Evolutionary conservation across 306 rosid species (phyloP), one percentile per base, ranked within the genome.

Genomic region (Dryas alaskensis): DNA sequence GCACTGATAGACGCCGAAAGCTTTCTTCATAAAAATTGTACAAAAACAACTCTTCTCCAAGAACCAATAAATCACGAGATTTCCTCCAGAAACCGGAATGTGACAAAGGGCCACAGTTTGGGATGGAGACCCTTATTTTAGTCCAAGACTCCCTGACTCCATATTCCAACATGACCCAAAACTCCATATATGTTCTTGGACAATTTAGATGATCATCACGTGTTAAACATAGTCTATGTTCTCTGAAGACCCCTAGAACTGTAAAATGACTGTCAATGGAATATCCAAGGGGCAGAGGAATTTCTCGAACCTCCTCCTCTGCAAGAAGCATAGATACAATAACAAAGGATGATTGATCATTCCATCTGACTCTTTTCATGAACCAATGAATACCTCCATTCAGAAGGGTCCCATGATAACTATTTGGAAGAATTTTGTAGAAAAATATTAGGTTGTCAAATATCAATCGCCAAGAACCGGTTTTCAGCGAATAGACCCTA

Each of bases 121-220:
- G 16, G 31, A 63, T 43, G 50, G 69, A 44, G 39, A 64, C 14
- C 69, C 4, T 64, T 8, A 43, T 43, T 64, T 43, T 17, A 43
- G 69, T 64, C 69, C 69, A 64, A 47, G 69, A 44, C 13, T 64
- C 69, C 16, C 8, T 17, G 9, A 64, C n/a, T 9, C 69, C 69
- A 64, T 64, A 64, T 17, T 63, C 68, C 14, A 42, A 42, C 68
- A 63, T 63, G 6, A 64, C 39, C 39, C 69, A 64, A 64, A 64
- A 64, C 9, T 64, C 51, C n/a, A 0, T 4, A 64, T 43, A 44
- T 64, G 22, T 22, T 22, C 22, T 22, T 22, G 22, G 22, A 22
- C 22, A 22, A 22, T 22, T 22, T 22, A 22, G 22, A 22, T 22
- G 22, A 22, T 22, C 22, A 22, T 22, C 22, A 22, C 22, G 22